phyloP scores from a whole-genome alignment of 306 rosid genomes.

The Acmispon strigosus region DNA sequence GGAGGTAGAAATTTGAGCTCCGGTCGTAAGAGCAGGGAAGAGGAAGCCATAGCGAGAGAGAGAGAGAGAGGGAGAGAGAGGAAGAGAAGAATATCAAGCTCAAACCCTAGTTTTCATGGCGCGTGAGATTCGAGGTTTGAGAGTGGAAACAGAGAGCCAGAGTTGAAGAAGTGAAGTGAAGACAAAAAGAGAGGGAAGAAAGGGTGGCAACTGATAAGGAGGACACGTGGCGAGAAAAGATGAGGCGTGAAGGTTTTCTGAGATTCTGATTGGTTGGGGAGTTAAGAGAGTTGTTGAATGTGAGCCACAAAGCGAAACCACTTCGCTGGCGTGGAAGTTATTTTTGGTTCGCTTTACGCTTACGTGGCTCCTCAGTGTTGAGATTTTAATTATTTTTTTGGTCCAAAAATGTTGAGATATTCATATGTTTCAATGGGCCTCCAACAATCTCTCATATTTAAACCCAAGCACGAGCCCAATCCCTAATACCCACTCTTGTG shows the following conservation, averaged over 20 bases:
- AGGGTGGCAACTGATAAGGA: constrained; percentile 24
- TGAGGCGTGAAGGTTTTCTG: constrained; percentile 25
- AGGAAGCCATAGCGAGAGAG: constrained; percentile 44
- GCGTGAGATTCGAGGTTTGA: neutral
- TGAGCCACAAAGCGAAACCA: constrained; percentile 24
- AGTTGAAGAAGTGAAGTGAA: neutral
- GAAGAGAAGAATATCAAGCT: constrained; percentile 11
- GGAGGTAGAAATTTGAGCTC: constrained; percentile 60
- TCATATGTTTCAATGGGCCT: neutral
- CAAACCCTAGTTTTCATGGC: constrained; percentile 42
- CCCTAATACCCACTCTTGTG: too few relatives aligned
- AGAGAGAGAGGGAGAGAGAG: too few relatives aligned
- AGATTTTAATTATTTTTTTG: too few relatives aligned
- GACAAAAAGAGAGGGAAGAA: neutral
- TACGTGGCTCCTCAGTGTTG: constrained; percentile 2
- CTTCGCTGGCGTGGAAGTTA: constrained; percentile 3
- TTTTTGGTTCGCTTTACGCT: constrained; percentile 33
- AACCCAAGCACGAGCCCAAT: too few relatives aligned
- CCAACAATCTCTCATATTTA: neutral
- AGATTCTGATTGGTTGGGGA: constrained; percentile 40
- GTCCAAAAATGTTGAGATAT: too few relatives aligned
- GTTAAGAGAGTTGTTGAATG: neutral
- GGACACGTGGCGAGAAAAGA: constrained; percentile 71
- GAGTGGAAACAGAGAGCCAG: neutral
- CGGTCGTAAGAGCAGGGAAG: constrained; percentile 33